These are phyloP conservation scores for Verticillium zaregamsianum DNA, from an alignment of 2,329 filamentous ascomycete species.

Conservation along the genomic window DNA sequence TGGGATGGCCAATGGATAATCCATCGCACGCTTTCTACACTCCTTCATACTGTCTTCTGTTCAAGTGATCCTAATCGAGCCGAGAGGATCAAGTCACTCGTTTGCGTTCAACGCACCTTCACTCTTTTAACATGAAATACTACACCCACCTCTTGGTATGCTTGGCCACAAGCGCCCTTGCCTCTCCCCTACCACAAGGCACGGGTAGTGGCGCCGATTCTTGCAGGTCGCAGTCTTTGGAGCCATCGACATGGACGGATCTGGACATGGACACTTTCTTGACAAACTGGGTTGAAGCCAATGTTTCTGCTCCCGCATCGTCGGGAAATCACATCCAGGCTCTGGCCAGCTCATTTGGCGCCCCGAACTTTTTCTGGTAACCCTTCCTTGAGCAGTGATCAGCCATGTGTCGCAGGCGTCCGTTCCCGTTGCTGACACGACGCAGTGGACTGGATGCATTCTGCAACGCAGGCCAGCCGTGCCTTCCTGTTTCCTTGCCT, in stretches of 20 bases:
- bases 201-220: not conserved
- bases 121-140: too few relatives aligned
- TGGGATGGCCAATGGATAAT: too few relatives aligned
- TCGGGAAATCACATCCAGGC: not conserved
- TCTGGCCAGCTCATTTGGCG: slow-evolving; percentile 1
- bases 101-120: too few relatives aligned
- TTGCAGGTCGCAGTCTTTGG: not conserved
- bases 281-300: too few relatives aligned
- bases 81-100: too few relatives aligned
- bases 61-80: too few relatives aligned
- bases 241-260: not conserved
- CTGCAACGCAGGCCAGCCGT: slow-evolving; percentile 7
- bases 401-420: too few relatives aligned
- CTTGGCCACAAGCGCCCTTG: not conserved
- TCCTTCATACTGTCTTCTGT: too few relatives aligned
- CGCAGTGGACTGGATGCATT: slow-evolving; percentile 2
- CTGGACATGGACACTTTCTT: not conserved
- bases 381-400: not conserved
- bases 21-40: too few relatives aligned
- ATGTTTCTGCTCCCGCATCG: too few relatives aligned
- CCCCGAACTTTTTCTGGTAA: slow-evolving; percentile 8
- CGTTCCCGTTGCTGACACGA: not conserved
- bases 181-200: not conserved
- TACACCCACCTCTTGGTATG: not conserved
- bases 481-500: not conserved